These are phyloP conservation scores for Phytomonas francai DNA, from an alignment of 208 protist genomes.

Conservation along the genomic window DNA sequence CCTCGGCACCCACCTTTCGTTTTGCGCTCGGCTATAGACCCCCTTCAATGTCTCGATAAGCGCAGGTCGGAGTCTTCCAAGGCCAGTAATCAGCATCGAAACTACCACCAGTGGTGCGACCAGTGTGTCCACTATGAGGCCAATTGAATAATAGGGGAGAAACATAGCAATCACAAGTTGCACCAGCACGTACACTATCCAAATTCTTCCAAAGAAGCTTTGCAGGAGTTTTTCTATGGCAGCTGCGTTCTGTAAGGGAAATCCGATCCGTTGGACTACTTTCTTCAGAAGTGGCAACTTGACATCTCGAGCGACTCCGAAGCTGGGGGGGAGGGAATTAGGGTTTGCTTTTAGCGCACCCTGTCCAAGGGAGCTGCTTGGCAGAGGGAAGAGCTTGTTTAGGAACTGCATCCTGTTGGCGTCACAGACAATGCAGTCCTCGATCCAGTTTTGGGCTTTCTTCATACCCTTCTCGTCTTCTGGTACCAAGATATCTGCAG, in stretches of 20 bases:
- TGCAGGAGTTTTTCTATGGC: neutral
- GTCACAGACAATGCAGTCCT: neutral
- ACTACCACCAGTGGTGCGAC: neutral
- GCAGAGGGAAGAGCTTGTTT: neutral
- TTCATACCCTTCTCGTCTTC: neutral
- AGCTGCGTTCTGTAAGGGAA: neutral
- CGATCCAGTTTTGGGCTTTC: neutral
- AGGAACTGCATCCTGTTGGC: neutral
- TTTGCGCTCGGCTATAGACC: neutral
- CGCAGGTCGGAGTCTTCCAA: neutral
- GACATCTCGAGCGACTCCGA: neutral
- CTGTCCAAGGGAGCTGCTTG: neutral
- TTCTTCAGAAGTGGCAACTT: neutral
- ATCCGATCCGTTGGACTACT: neutral
- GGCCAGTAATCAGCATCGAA: neutral
- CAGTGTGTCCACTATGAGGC: neutral
- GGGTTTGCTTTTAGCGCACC: neutral
- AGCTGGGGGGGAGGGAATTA: neutral
- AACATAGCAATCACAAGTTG: neutral
- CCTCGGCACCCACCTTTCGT: neutral
- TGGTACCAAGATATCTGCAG: neutral
- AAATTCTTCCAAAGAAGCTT: neutral
- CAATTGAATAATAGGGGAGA: neutral
- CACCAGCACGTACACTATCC: neutral
- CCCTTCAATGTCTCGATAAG: neutral